Percentiles rank a stretch among this genome's conserved stretches.
Conservation (phyloP, 352 stramenopile species). For the Pythium plurisporium region DNA sequence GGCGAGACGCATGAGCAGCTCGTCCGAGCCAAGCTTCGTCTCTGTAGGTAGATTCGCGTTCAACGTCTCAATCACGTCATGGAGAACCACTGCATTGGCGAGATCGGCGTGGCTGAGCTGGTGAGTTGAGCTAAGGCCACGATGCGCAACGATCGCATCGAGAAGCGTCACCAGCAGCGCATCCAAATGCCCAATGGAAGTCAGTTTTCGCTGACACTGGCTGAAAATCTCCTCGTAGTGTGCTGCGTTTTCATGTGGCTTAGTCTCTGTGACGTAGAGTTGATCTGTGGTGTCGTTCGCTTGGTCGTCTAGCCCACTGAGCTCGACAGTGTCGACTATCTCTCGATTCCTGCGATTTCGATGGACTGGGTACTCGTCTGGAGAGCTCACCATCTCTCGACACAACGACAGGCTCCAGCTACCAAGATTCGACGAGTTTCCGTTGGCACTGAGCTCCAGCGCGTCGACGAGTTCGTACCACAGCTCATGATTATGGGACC, state of each 20-base stretch:
- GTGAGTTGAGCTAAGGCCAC: slow-evolving; percentile 2
- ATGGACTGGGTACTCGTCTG: slow-evolving; percentile 22
- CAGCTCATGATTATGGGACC: slow-evolving; percentile 54
- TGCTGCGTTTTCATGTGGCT: not conserved
- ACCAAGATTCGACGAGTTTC: not conserved
- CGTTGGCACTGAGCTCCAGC: not conserved
- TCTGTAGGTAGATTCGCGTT: not conserved
- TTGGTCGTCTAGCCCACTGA: not conserved
- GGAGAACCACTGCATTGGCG: slow-evolving; percentile 11
- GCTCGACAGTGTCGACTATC: not conserved
- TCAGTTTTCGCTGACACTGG: not conserved
- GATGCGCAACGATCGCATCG: slow-evolving; percentile 7
- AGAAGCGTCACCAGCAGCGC: slow-evolving; percentile 5
- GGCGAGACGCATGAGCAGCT: slow-evolving; percentile 28
- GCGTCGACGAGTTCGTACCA: slow-evolving; percentile 49
- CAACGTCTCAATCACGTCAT: slow-evolving; percentile 16
- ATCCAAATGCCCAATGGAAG: slow-evolving; percentile 3
- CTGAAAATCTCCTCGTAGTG: not conserved
- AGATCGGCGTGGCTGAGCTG: slow-evolving; percentile 13
- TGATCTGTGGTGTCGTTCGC: not conserved
- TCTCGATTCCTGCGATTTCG: not conserved
- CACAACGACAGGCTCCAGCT: slow-evolving; percentile 37
- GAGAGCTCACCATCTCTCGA: slow-evolving; percentile 7
- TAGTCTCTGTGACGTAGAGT: not conserved
- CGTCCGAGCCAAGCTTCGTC: not conserved